phyloP scores from a whole-genome alignment of 2,329 filamentous ascomycete species.

The Beauveria brongniartii region DNA sequence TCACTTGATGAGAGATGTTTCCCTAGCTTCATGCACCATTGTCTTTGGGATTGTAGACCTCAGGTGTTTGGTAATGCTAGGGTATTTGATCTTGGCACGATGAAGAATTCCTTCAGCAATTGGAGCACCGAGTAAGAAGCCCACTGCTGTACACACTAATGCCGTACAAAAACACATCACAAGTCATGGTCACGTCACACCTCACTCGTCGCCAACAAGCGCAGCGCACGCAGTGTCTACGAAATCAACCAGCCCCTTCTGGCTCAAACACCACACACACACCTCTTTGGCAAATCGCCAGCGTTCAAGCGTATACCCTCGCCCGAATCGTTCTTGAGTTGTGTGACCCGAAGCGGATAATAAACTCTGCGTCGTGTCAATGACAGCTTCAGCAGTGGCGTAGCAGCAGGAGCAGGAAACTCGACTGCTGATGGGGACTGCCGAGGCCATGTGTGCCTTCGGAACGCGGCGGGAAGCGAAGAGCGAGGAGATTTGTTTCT shows the following conservation, averaged over 20 bases:
- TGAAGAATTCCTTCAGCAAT: conserved; percentile 47
- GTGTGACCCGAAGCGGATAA: no score
- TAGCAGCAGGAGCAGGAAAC: neutral
- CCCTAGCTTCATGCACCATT: conserved; percentile 49
- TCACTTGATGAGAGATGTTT: conserved; percentile 29
- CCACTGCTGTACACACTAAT: conserved; percentile 54
- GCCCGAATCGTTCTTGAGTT: no score
- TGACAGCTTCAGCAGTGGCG: neutral
- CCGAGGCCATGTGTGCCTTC: neutral
- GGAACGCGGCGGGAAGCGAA: neutral
- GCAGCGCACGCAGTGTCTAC: neutral
- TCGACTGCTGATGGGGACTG: neutral
- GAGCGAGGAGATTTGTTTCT: neutral
- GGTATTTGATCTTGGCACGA: conserved; percentile 46
- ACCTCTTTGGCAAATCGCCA: no score
- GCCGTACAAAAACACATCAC: conserved; percentile 23
- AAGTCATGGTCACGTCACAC: neutral
- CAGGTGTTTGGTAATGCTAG: conserved; percentile 52
- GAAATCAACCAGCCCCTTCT: no score
- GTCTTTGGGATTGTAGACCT: conserved; percentile 31
- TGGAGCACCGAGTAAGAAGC: conserved; percentile 39
- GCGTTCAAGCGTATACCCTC: no score
- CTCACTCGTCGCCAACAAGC: neutral
- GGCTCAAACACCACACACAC: neutral
- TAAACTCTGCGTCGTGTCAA: no score